phyloP scores from a whole-genome alignment of 192 early-diverging fungal genomes.

The Linnemannia exigua region DNA sequence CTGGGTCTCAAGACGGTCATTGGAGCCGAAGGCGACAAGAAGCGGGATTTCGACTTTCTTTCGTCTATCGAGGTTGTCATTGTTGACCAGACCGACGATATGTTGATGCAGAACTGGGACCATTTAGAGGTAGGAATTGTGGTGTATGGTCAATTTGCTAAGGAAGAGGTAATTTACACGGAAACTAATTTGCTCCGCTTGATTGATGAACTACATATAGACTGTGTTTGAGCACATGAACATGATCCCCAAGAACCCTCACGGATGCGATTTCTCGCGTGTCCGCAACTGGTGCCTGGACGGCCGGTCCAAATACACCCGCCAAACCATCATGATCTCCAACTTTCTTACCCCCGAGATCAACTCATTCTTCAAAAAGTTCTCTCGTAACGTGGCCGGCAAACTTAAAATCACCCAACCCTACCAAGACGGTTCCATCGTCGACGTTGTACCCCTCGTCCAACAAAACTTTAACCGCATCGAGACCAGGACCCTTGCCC shows the following conservation, averaged over 20 bases:
- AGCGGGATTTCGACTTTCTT: conserved; percentile 93
- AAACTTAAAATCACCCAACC: conserved; percentile 77
- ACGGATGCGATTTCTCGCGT: conserved; percentile 96
- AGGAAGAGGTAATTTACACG: not conserved
- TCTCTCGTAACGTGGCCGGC: conserved; percentile 74
- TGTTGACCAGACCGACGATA: conserved; percentile 85
- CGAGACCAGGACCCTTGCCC: conserved; percentile 66
- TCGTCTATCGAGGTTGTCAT: conserved; percentile 94
- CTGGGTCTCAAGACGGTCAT: conserved; percentile 92
- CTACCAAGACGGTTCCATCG: conserved; percentile 75
- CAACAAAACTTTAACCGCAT: conserved; percentile 89
- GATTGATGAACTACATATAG: conserved; percentile 32
- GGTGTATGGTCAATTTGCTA: not conserved
- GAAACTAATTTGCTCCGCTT: conserved; percentile 1
- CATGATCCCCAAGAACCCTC: conserved; percentile 89
- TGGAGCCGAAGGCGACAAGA: conserved; percentile 87
- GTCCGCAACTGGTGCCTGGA: conserved; percentile 91
- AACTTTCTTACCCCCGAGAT: conserved; percentile 91
- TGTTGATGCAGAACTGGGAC: conserved; percentile 99
- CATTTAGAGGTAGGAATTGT: conserved; percentile 76
- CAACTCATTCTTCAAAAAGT: conserved; percentile 87
- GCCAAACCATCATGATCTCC: conserved; percentile 91
- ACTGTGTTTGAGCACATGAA: conserved; percentile 90
- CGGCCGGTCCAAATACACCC: conserved; percentile 84
- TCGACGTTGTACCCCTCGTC: conserved; percentile 83